Conservation (phyloP, 257 asterid species). For the Cinchona pubescens region DNA sequence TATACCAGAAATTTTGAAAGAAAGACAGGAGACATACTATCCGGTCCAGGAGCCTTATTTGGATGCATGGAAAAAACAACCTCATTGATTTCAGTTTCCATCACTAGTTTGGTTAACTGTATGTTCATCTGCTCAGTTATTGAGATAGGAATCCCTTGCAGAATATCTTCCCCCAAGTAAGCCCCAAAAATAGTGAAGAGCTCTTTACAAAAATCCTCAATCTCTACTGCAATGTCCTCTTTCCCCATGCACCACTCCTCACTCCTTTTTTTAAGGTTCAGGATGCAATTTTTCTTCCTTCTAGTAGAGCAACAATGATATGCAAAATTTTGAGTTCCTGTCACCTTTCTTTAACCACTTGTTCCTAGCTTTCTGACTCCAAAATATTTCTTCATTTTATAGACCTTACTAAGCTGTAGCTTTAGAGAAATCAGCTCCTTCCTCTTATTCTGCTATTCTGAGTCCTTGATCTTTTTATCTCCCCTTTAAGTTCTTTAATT, state of each 20-base stretch:
- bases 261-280: not conserved
- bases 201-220: too few species aligned
- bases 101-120: not conserved
- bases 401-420: not conserved
- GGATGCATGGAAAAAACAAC: not conserved
- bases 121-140: not conserved
- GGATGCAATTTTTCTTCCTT: not conserved
- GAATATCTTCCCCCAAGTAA: not conserved
- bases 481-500: rapidly evolving
- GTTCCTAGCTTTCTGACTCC: not conserved
- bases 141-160: not conserved
- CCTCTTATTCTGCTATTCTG: rapidly evolving
- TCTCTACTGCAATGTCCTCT: not conserved
- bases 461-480: not conserved
- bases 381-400: not conserved
- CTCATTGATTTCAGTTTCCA: not conserved
- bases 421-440: not conserved
- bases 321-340: not conserved
- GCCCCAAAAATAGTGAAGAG: not conserved
- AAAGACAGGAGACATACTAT: too few species aligned
- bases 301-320: not conserved
- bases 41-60: not conserved
- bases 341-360: not conserved
- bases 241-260: not conserved
- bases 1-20: too few species aligned